A percentile compares a stretch with the other conserved stretches of the same genome.
Evolutionary conservation across 768 basidiomycete genomes (phyloP).

Genomic region (Rhodosporidiobolus odoratus): DNA sequence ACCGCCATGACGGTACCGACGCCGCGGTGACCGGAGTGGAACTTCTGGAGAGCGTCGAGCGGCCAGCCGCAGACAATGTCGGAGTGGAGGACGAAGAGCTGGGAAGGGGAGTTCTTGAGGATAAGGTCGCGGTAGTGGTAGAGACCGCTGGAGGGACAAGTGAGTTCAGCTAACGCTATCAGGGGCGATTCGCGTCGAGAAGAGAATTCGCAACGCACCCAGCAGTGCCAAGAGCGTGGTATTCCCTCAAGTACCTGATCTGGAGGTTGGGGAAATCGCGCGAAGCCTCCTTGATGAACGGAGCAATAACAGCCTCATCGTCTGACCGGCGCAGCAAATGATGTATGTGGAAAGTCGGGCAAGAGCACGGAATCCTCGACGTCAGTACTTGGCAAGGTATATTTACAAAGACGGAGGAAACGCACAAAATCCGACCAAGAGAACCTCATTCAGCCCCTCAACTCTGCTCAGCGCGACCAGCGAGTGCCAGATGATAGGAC

Average conservation of each 20-base stretch:
- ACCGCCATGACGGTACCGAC: conserved; percentile 51
- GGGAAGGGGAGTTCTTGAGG: conserved; percentile 46
- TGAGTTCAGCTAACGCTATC: not conserved
- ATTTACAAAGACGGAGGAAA: not conserved
- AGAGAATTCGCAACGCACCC: conserved; percentile 34
- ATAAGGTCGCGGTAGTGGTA: conserved; percentile 48
- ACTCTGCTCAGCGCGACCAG: conserved; percentile 47
- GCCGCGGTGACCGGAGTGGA: conserved; percentile 49
- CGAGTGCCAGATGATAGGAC: conserved; percentile 51
- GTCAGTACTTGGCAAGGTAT: not conserved
- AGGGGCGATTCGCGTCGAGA: too few relatives aligned
- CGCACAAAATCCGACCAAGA: conserved; percentile 49
- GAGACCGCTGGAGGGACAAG: conserved; percentile 9
- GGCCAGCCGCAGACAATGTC: conserved; percentile 50
- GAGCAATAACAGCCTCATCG: conserved; percentile 48
- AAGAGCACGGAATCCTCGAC: not conserved
- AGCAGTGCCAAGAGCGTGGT: conserved; percentile 50
- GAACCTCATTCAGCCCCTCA: conserved; percentile 47
- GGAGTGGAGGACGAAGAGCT: conserved; percentile 52
- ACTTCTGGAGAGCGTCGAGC: conserved; percentile 45
- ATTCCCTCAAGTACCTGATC: conserved; percentile 51
- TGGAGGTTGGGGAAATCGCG: conserved; percentile 50
- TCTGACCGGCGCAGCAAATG: conserved; percentile 22
- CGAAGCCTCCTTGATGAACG: conserved; percentile 49
- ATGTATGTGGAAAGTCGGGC: not conserved